phyloP scores from a whole-genome alignment of 495 filamentous ascomycete species.

The Hypomontagnella submonticulosa region DNA sequence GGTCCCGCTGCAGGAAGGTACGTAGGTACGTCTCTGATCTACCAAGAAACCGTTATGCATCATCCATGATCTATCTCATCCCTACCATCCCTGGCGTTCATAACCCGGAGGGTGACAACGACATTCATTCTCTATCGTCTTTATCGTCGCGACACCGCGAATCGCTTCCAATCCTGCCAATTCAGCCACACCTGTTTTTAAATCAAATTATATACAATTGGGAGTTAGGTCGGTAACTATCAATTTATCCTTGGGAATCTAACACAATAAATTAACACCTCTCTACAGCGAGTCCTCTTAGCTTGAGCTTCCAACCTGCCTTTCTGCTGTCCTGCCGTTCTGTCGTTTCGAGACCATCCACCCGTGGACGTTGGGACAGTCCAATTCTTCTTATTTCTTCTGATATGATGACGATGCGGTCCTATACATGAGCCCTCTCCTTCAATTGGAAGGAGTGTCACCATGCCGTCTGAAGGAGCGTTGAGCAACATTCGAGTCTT shows the following conservation, averaged over 20 bases:
- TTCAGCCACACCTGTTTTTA: background rate
- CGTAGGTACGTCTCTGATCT: slow-evolving; percentile 19
- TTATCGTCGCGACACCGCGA: slow-evolving; percentile 24
- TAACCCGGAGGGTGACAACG: slow-evolving; percentile 23
- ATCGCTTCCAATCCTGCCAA: slow-evolving; percentile 21
- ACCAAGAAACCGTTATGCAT: slow-evolving; percentile 29
- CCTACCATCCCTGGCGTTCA: slow-evolving; percentile 28
- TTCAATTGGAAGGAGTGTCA: slow-evolving; percentile 50
- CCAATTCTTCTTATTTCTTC: slow-evolving; percentile 6
- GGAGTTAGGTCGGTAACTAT: background rate
- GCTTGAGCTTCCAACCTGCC: slow-evolving; percentile 16
- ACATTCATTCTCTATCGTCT: slow-evolving; percentile 13
- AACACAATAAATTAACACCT: slow-evolving; percentile 13
- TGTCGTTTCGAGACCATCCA: slow-evolving; percentile 21
- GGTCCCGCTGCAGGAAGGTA: background rate
- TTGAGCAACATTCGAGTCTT: slow-evolving; percentile 86
- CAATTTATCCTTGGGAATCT: slow-evolving; percentile 2
- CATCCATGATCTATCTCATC: slow-evolving; percentile 9
- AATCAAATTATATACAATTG: background rate
- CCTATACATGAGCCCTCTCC: slow-evolving; percentile 47
- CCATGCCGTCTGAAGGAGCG: slow-evolving; percentile 57
- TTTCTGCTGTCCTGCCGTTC: background rate
- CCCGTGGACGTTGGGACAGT: slow-evolving; percentile 18
- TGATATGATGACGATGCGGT: slow-evolving; percentile 34
- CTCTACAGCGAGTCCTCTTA: slow-evolving; percentile 7